phyloP scores from a whole-genome alignment of 2,329 filamentous ascomycete species.

The Neofusicoccum laricinum region DNA sequence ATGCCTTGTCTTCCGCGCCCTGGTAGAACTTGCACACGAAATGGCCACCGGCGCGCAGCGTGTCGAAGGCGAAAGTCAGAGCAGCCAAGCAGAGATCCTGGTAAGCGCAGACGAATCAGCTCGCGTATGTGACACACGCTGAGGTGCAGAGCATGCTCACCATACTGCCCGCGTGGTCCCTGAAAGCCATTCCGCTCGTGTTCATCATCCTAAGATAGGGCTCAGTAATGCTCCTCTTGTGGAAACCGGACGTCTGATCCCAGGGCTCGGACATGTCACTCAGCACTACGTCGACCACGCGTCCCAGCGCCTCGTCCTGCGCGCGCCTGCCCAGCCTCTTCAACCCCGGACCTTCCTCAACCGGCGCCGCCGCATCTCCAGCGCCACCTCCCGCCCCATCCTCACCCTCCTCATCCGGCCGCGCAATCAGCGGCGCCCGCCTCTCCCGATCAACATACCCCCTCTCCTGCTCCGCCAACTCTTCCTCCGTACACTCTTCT shows the following conservation, averaged over 20 bases:
- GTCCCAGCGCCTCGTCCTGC: constrained; percentile 44
- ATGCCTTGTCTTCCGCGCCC: constrained; percentile 75
- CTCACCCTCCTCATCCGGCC: constrained; percentile 23
- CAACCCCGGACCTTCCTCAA: constrained; percentile 6
- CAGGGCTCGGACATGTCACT: constrained; percentile 99
- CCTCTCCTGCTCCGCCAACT: constrained; percentile 41
- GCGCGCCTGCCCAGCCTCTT: constrained; percentile 30
- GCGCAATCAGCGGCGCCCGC: constrained; percentile 34
- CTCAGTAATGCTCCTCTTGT: constrained; percentile 89
- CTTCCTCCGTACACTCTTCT: constrained; percentile 22
- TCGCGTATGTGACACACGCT: neutral
- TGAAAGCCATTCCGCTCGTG: constrained; percentile 81
- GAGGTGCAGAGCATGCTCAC: constrained; percentile 52
- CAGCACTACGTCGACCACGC: constrained; percentile 83
- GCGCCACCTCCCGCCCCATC: constrained; percentile 6
- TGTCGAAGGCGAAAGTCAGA: constrained; percentile 79
- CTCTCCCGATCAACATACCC: constrained; percentile 68
- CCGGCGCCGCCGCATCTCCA: constrained; percentile 9
- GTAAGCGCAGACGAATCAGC: neutral
- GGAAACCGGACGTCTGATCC: constrained; percentile 74
- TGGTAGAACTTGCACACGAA: constrained; percentile 99
- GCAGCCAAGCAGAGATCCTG: constrained; percentile 90
- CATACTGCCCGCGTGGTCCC: constrained; percentile 93
- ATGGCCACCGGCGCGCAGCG: constrained; percentile 75
- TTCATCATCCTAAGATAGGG: constrained; percentile 99